phyloP scores from a whole-genome alignment of 2,329 filamentous ascomycete genomes.

The Gaeumannomyces tritici region DNA sequence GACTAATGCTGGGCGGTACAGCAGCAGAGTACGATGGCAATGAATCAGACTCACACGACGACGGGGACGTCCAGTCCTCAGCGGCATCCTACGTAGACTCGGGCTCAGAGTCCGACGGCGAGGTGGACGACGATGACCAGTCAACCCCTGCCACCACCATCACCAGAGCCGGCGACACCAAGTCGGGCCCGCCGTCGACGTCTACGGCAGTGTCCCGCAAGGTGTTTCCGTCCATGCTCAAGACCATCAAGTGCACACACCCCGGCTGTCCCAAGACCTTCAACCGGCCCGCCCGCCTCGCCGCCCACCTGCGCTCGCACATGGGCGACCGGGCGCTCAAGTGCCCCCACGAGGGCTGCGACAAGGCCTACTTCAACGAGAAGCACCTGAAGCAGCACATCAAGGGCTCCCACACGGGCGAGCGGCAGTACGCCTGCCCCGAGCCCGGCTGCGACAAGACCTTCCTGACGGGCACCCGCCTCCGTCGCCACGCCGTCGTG shows the following conservation, averaged over 20 bases:
- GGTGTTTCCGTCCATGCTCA: slow-evolving; percentile 57
- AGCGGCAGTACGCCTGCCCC: slow-evolving; percentile 63
- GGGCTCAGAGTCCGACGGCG: background rate
- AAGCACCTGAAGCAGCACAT: slow-evolving; percentile 82
- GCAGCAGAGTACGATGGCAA: background rate
- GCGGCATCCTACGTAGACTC: background rate
- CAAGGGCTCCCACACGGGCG: slow-evolving; percentile 67
- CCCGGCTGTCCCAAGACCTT: slow-evolving; percentile 72
- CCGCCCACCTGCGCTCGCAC: slow-evolving; percentile 75
- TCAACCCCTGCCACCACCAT: background rate
- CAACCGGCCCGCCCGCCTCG: slow-evolving; percentile 73
- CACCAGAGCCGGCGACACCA: background rate
- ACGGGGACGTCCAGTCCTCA: background rate
- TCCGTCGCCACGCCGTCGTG: slow-evolving; percentile 67
- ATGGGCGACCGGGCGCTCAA: slow-evolving; percentile 73
- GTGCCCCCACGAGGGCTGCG: slow-evolving; percentile 61
- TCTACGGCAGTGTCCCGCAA: slow-evolving; percentile 24
- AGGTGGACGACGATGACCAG: background rate
- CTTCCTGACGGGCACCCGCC: slow-evolving; percentile 70
- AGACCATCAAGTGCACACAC: slow-evolving; percentile 68
- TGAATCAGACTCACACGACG: background rate
- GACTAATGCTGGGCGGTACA: background rate
- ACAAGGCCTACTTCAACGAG: slow-evolving; percentile 76
- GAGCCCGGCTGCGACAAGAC: slow-evolving; percentile 65
- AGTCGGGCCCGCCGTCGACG: slow-evolving; percentile 18